These are phyloP conservation scores for Fusarium staphyleae DNA, from an alignment of 2,329 filamentous ascomycete genomes.

Conservation along the genomic window DNA sequence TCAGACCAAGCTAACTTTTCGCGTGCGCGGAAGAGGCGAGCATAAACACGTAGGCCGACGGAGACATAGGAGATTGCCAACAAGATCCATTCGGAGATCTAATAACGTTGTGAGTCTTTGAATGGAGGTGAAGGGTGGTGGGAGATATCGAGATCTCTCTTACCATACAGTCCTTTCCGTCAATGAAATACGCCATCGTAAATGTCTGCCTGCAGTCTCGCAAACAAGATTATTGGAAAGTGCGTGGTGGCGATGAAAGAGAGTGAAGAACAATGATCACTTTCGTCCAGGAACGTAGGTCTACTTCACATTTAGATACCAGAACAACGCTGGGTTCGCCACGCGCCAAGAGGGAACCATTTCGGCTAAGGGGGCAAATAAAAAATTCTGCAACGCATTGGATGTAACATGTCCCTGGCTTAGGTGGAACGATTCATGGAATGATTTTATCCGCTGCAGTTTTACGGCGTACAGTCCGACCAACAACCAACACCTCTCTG, in stretches of 20 bases:
- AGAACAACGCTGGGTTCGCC: neutral
- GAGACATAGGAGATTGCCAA: constrained; percentile 40
- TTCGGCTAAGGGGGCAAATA: constrained; percentile 11
- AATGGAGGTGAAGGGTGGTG: fast-evolving
- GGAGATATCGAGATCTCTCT: neutral
- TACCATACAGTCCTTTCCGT: constrained; percentile 38
- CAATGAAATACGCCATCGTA: constrained; percentile 33
- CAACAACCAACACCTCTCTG: neutral
- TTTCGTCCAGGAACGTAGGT: neutral
- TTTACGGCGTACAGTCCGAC: constrained; percentile 15
- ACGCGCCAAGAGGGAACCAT: neutral
- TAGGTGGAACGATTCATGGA: constrained; percentile 5
- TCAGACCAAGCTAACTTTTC: constrained; percentile 44
- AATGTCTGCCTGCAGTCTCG: neutral
- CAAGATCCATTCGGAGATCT: constrained; percentile 48
- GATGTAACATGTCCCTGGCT: constrained; percentile 5
- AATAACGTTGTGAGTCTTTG: neutral
- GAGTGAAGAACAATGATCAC: constrained; percentile 1
- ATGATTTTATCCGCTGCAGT: constrained; percentile 24
- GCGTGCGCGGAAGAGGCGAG: constrained; percentile 43
- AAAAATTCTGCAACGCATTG: constrained; percentile 1
- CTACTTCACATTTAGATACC: constrained; percentile 11
- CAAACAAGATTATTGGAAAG: neutral
- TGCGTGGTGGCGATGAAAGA: neutral
- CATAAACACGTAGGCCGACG: constrained; percentile 43